Conservation (phyloP, 2,329 filamentous ascomycete genomes). For the Coniochaeta sp. region DNA sequence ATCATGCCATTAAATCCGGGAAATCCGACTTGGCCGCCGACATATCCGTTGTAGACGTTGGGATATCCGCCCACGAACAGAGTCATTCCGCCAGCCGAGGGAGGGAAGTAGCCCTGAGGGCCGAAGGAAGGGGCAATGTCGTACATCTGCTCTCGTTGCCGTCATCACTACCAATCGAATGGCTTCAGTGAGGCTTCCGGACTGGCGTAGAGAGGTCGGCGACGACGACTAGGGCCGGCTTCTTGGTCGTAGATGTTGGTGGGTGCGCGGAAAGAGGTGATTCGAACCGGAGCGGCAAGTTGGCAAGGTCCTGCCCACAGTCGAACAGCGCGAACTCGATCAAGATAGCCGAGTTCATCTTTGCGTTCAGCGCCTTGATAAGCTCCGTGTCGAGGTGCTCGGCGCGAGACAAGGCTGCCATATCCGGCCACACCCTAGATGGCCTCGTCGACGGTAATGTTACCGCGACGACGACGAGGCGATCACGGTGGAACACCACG, state of each 20-base stretch:
- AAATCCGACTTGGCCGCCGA: too few relatives aligned
- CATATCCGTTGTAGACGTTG: background rate
- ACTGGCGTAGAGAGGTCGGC: too few relatives aligned
- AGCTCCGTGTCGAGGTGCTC: constrained; percentile 26
- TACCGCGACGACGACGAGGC: too few relatives aligned
- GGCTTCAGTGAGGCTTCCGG: too few relatives aligned
- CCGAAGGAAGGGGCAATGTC: background rate
- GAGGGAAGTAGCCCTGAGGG: background rate
- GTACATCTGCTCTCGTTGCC: too few relatives aligned
- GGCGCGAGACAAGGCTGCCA: constrained; percentile 34
- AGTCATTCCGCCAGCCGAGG: background rate
- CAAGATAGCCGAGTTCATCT: constrained; percentile 31
- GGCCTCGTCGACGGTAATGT: constrained; percentile 38
- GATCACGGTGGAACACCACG: too few relatives aligned
- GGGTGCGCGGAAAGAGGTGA: too few relatives aligned
- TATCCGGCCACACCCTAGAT: constrained; percentile 31
- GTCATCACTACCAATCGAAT: too few relatives aligned
- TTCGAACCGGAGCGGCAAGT: constrained; percentile 31
- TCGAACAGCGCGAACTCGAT: constrained; percentile 47
- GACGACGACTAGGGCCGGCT: too few relatives aligned
- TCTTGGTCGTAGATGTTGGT: too few relatives aligned
- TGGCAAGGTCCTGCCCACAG: constrained; percentile 38
- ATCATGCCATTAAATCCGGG: too few relatives aligned
- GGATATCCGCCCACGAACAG: background rate
- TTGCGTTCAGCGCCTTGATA: constrained; percentile 24